phyloP scores from a whole-genome alignment of 2,329 filamentous ascomycete species.

The Ceratocystiopsis brevicomis region DNA sequence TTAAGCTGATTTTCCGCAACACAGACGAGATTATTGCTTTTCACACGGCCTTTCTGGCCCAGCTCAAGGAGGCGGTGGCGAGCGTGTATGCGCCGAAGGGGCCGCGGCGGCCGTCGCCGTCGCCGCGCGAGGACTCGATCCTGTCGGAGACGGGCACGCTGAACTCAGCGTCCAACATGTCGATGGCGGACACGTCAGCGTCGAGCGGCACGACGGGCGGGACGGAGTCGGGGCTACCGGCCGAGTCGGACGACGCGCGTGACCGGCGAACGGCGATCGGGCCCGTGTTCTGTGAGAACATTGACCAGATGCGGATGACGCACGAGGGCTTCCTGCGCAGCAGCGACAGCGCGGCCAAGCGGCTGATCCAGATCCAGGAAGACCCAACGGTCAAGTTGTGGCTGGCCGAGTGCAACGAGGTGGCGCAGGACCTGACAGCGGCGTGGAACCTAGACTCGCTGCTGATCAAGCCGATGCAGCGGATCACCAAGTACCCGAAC shows the following conservation, averaged over 20 bases:
- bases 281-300: conserved; percentile 33
- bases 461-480: conserved; percentile 92
- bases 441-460: conserved; percentile 92
- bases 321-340: conserved; percentile 46
- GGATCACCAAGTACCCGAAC: conserved; percentile 83
- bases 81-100: conserved; percentile 53
- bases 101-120: neutral
- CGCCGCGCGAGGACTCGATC: conserved; percentile 15
- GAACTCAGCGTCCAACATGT: conserved; percentile 20
- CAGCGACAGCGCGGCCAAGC: conserved; percentile 42
- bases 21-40: conserved; percentile 80
- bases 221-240: conserved; percentile 14
- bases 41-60: conserved; percentile 58
- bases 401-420: conserved; percentile 83
- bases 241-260: conserved; percentile 26
- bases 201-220: conserved; percentile 8
- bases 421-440: conserved; percentile 76
- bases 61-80: conserved; percentile 64
- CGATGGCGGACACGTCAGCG: conserved; percentile 9
- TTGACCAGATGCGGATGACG: conserved; percentile 39
- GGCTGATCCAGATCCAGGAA: conserved; percentile 42
- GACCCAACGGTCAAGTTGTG: conserved; percentile 56
- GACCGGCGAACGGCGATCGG: conserved; percentile 35
- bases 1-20: conserved; percentile 83
- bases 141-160: conserved; percentile 15